A percentile compares a stretch with the other conserved stretches of the same genome.
Conservation (phyloP, 116 monocot species). For the Thalassia testudinum region DNA sequence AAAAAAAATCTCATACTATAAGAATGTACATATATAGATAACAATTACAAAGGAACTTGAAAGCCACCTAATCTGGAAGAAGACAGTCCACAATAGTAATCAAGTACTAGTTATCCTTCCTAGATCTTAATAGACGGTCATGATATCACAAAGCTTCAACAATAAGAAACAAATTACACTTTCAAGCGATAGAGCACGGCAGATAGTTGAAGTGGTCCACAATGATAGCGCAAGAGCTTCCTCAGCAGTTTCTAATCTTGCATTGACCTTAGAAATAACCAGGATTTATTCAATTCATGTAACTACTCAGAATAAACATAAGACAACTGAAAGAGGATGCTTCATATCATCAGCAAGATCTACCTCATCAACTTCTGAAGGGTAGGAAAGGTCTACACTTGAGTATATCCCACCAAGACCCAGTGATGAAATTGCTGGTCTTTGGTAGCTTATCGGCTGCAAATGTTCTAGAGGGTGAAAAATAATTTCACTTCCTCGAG, state of each 20-base stretch:
- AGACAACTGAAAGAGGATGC: no score
- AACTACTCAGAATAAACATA: no score
- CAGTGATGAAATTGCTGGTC: constrained; percentile 36
- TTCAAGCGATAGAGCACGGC: constrained; percentile 83
- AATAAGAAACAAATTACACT: constrained; percentile 35
- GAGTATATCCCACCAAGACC: constrained; percentile 19
- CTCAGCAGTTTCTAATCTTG: constrained; percentile 71
- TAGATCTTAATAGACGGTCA: no score
- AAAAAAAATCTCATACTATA: no score
- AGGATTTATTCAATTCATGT: no score
- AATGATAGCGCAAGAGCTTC: constrained; percentile 86
- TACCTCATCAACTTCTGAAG: constrained; percentile 53
- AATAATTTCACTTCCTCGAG: constrained; percentile 61
- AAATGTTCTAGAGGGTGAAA: constrained; percentile 87
- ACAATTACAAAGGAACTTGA: no score
- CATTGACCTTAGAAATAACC: constrained; percentile 34
- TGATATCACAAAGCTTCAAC: no score
- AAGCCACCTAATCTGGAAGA: no score
- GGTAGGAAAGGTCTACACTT: constrained; percentile 17
- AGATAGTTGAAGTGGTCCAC: constrained; percentile 78
- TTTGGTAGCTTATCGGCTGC: constrained; percentile 64
- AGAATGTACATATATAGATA: no score
- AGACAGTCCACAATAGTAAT: no score
- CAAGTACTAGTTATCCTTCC: no score
- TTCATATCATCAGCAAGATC: neutral